A percentile compares a stretch with the other conserved stretches of the same genome.
Conservation (phyloP, 768 basidiomycete species). For the Pilatotrama ljubarskyi region DNA sequence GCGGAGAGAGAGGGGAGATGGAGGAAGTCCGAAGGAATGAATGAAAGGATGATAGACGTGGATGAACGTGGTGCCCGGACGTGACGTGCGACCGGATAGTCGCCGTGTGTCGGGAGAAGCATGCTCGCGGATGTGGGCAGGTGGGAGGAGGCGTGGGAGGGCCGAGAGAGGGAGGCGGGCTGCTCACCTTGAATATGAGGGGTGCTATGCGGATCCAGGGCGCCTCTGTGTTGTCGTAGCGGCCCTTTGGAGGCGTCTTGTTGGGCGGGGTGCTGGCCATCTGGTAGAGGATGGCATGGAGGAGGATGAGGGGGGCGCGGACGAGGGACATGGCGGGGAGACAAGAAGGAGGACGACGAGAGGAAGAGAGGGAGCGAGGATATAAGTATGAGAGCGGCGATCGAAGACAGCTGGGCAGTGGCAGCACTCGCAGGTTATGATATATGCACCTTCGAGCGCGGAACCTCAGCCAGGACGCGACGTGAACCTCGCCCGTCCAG, state of each 20-base stretch:
- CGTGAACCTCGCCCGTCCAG: no score
- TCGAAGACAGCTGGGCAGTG: neutral
- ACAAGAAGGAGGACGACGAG: neutral
- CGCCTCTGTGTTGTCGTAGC: conserved; percentile 55
- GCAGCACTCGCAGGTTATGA: no score
- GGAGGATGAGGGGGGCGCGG: conserved; percentile 46
- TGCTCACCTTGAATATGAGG: conserved; percentile 50
- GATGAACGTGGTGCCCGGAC: neutral
- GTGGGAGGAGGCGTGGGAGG: neutral
- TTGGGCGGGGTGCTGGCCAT: conserved; percentile 58
- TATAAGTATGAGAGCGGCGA: neutral
- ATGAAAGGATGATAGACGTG: neutral
- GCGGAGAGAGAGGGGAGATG: neutral
- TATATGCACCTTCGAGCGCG: no score
- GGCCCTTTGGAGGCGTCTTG: conserved; percentile 47
- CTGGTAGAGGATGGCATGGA: conserved; percentile 53
- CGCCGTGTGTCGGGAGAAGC: no score
- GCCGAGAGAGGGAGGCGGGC: neutral
- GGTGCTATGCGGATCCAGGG: conserved; percentile 58
- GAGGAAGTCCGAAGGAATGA: neutral
- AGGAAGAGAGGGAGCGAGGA: neutral
- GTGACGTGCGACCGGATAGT: neutral
- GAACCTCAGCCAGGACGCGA: no score
- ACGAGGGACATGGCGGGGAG: conserved; percentile 44
- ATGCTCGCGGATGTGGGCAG: neutral